Base-by-base conservation (phyloP, 805 yeast genomes). In the Suhomyces canberraensis region DNA sequence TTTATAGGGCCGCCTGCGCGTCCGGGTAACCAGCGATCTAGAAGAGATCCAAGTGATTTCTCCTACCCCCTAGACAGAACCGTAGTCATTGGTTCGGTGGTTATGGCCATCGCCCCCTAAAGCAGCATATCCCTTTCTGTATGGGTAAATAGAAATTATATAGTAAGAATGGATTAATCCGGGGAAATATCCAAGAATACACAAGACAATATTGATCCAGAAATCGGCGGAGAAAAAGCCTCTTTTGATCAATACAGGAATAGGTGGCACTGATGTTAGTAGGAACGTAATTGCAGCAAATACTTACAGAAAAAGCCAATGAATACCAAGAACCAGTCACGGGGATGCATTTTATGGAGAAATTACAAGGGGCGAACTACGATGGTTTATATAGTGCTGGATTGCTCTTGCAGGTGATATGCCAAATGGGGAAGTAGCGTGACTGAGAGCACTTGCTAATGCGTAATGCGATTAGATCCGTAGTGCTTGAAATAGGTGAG, bases 81-180 rank as follows among this genome's bases (percentile, higher is more conserved):
- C 46, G 32, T 41, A 44, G 34, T 45, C 50, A 37, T 41, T 37
- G 17, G 31, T 20, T 24, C 61, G 40, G 40, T 57, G 43, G 43
- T 54, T 45, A 36, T 54, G 60, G 22, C 61, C 64, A 33, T 57
- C 59, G 9, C 61, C 60, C 3, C 60, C 60, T n/a, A 61, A 29
- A 2, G 47, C 50, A 11, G 54, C 54, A 31, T 54, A 53, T 1
- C 40, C 37, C 33, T 59, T 66, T 8, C 56, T 44, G 48, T 60
- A 66, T 6, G 95, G 95, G 53, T 83, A 83, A 48, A 76, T 69
- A 37, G 87, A 78, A 38, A 86, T 84, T 50, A 86, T 81, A 58
- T 84, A 86, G 76, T 86, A 81, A 27, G 82, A 66, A 52, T 86
- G 95, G 42, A 86, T 58, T 25, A 85, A 71, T 8, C 93, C 95